Conservation (phyloP, 192 early-diverging fungal species). For the Haplosporangium gracile region DNA sequence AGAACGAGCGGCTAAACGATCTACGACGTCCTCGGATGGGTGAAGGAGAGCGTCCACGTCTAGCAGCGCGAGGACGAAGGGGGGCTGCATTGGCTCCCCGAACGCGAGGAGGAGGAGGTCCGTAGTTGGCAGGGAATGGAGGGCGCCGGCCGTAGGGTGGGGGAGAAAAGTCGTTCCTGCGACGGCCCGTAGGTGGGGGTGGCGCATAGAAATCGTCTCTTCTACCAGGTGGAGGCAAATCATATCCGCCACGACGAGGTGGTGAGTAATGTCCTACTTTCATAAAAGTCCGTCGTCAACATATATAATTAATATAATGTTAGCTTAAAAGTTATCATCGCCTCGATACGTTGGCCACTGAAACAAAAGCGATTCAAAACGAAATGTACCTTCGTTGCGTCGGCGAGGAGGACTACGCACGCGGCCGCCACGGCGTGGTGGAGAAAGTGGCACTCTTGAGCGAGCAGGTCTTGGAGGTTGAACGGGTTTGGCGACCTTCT, state of each 20-base stretch:
- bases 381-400: conserved; percentile 33
- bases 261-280: conserved; percentile 45
- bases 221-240: conserved; percentile 16
- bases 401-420: conserved; percentile 35
- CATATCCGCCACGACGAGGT: conserved; percentile 21
- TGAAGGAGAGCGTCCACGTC: conserved; percentile 41
- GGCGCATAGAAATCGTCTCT: conserved; percentile 32
- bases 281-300: background rate
- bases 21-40: conserved; percentile 10
- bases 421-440: conserved; percentile 33
- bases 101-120: conserved; percentile 19
- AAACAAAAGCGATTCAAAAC: background rate
- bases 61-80: conserved; percentile 21
- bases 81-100: conserved; percentile 48
- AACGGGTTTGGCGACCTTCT: conserved; percentile 20
- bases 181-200: conserved; percentile 25
- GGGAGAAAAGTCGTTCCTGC: conserved; percentile 34
- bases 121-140: conserved; percentile 2
- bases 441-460: conserved; percentile 17
- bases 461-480: conserved; percentile 11
- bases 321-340: background rate
- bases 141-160: conserved; percentile 21
- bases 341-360: background rate
- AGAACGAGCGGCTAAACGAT: conserved; percentile 43
- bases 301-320: background rate